Evolutionary conservation across 495 filamentous ascomycete species (phyloP).

Genomic region (Bacidia gigantensis): DNA sequence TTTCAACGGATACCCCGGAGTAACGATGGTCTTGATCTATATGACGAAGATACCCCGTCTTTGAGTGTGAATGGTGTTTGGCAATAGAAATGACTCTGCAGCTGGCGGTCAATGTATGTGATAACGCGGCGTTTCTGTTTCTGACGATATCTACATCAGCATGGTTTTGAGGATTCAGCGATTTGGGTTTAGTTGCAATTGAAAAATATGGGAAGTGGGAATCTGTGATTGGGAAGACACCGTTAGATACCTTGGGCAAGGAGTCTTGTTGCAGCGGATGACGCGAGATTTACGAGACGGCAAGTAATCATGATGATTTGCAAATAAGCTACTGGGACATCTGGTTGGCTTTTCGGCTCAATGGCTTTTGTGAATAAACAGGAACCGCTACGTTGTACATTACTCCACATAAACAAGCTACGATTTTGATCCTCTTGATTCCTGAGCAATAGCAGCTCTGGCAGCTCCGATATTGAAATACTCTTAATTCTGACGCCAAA

Average conservation of each 20-base stretch:
- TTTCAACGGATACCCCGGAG: constrained; percentile 1
- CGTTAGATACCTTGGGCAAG: background rate
- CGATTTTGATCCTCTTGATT: no score
- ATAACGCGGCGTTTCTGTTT: constrained; percentile 2
- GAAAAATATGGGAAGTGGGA: background rate
- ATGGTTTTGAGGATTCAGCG: background rate
- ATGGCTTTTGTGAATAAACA: constrained; percentile 1
- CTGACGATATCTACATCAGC: background rate
- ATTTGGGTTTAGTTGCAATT: background rate
- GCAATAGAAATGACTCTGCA: constrained; percentile 17
- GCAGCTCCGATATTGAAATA: no score
- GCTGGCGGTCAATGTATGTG: constrained; percentile 2
- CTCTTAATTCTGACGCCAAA: no score
- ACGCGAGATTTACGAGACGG: background rate
- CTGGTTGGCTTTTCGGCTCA: constrained; percentile 1
- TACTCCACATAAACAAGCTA: background rate
- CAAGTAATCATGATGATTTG: background rate
- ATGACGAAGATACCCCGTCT: constrained; percentile 17
- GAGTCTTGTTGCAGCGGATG: constrained; percentile 1
- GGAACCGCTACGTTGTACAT: background rate
- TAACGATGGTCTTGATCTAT: constrained; percentile 8
- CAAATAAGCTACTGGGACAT: constrained; percentile 1
- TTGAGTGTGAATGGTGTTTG: constrained; percentile 15
- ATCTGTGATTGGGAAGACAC: background rate
- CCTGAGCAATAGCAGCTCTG: no score